Evolutionary conservation across 1,139 yeast genomes (phyloP), one percentile per base, ranked within the genome.

Genomic region (Eremothecium cymbalariae): DNA sequence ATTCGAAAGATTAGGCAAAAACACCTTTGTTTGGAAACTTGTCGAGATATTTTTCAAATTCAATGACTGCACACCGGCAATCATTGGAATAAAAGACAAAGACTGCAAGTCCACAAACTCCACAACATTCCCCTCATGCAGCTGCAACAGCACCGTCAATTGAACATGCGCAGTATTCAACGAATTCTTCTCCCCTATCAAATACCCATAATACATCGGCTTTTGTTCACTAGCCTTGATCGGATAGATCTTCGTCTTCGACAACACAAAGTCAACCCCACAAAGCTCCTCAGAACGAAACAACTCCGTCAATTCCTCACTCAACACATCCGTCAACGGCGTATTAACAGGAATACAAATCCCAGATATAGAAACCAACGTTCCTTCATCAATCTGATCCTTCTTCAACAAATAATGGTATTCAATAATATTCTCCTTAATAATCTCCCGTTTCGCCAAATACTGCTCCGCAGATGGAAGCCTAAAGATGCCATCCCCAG

Each of bases 11-110:
- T 36, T 34, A 14, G 39, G 39, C 11, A 36, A 34, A 29, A 34
- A 36, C 14, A 31, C 33, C 21, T 36, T 37, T 20, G 27, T 36
- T 21, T 27, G 30, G 23, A 29, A 37, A 14, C 32, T 31, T 4
- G 27, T 31, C n/a, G 18, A 14, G 22, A 33, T 28, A 18, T 23
- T 21, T 9, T 26, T 14, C 22, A 37, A n/a, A 21, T 33, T 37
- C n/a, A 15, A 18, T 5, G 17, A 32, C 8, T 23, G 28, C 8
- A 31, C 21, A 8, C 40, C 40, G 6, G 35, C 37, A 23, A 33
- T 25, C 14, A 26, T 24, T 13, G 40, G 37, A n/a, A 37, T 11
- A 11, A 37, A 25, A 9, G 36, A 31, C 2, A 34, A 24, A n/a
- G 37, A 22, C 9, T 20, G 32, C 18, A 37, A 12, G 12, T 11